Percentiles rank a stretch among this genome's conserved stretches.
These are phyloP conservation scores for Arthrobotrys sinensis DNA, from an alignment of 2,329 filamentous ascomycete genomes.

Conservation along the genomic window DNA sequence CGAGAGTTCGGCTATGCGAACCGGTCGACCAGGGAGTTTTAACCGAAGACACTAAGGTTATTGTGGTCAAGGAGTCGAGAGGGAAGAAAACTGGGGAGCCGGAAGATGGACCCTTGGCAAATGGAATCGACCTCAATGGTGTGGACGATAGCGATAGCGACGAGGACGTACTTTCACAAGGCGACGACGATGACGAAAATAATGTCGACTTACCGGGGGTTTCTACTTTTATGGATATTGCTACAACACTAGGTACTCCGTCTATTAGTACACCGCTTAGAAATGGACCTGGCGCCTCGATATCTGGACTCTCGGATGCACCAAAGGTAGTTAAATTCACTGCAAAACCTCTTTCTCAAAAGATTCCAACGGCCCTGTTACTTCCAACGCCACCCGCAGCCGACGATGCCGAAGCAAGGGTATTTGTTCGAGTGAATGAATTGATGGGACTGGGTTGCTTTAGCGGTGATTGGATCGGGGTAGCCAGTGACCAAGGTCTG, in stretches of 20 bases:
- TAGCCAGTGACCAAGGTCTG: slow-evolving; percentile 63
- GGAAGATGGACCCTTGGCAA: slow-evolving; percentile 68
- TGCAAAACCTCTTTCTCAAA: slow-evolving; percentile 65
- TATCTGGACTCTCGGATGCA: slow-evolving; percentile 76
- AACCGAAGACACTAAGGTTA: slow-evolving; percentile 82
- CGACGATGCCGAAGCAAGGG: slow-evolving; percentile 87
- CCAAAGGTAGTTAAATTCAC: slow-evolving; percentile 58
- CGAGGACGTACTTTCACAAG: slow-evolving; percentile 69
- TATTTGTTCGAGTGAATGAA: slow-evolving; percentile 90
- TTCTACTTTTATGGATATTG: slow-evolving; percentile 59
- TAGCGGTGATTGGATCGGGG: slow-evolving; percentile 91
- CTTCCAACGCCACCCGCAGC: slow-evolving; percentile 83
- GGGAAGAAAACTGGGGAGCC: slow-evolving; percentile 29
- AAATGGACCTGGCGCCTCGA: slow-evolving; percentile 46
- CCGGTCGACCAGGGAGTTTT: slow-evolving; percentile 91
- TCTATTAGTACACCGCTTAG: slow-evolving; percentile 49
- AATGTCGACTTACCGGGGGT: slow-evolving; percentile 52
- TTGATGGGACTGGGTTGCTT: slow-evolving; percentile 94
- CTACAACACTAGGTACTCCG: slow-evolving; percentile 51
- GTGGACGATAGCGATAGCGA: slow-evolving; percentile 76
- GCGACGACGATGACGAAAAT: slow-evolving; percentile 65
- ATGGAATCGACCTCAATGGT: slow-evolving; percentile 70
- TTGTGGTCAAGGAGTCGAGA: slow-evolving; percentile 72
- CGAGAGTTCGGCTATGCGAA: slow-evolving; percentile 92
- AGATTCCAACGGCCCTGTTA: slow-evolving; percentile 82